Percentiles rank a stretch among this genome's conserved stretches.
Conservation (phyloP, 2,329 filamentous ascomycete species). For the Ophiocordyceps camponoti-saundersi region DNA sequence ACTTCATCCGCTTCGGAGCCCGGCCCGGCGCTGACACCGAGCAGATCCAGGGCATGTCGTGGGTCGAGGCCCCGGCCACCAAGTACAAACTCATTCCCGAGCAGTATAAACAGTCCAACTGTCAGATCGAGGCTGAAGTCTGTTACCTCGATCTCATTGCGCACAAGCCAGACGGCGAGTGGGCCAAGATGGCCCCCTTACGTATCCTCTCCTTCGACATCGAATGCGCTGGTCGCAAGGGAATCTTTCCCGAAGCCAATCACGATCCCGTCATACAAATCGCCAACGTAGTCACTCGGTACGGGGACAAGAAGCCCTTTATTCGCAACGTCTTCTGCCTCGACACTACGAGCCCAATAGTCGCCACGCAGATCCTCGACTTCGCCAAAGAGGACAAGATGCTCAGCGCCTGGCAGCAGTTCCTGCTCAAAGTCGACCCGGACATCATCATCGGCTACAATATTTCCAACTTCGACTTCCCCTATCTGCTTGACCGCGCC, state of each 20-base stretch:
- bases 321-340: conserved; percentile 92
- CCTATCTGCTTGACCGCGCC: conserved; percentile 80
- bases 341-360: conserved; percentile 80
- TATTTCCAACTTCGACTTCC: conserved; percentile 96
- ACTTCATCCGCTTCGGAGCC: not conserved
- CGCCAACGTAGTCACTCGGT: conserved; percentile 84
- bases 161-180: conserved; percentile 79
- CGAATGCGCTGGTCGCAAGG: conserved; percentile 93
- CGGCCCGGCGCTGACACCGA: conserved; percentile 5
- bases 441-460: conserved; percentile 99
- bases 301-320: conserved; percentile 91
- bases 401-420: conserved; percentile 84
- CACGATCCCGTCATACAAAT: conserved; percentile 95
- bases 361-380: conserved; percentile 82
- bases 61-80: conserved; percentile 69
- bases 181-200: conserved; percentile 94
- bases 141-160: conserved; percentile 72
- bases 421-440: conserved; percentile 76
- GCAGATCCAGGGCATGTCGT: conserved; percentile 85
- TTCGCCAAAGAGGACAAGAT: conserved; percentile 72
- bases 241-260: conserved; percentile 87
- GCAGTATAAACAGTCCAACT: conserved; percentile 65
- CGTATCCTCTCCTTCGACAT: conserved; percentile 95
- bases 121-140: conserved; percentile 84
- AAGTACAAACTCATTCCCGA: conserved; percentile 56